phyloP scores from a whole-genome alignment of 1,284 basidiomycete species.

The Ustilago nuda region DNA sequence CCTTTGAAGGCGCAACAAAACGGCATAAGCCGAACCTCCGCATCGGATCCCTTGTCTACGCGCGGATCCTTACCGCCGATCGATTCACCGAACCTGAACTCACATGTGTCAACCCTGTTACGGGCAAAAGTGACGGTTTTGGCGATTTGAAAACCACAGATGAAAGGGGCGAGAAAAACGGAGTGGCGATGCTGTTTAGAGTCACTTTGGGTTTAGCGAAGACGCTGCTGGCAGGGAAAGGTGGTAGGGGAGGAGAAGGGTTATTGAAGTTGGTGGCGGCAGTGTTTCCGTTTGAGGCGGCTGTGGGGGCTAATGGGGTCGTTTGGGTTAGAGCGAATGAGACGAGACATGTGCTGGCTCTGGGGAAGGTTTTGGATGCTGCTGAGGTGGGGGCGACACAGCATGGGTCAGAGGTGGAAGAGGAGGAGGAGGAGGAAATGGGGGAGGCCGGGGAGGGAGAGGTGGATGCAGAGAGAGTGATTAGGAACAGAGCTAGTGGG shows the following conservation, averaged over 20 bases:
- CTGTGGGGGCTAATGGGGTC: conserved; percentile 62
- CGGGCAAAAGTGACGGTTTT: conserved; percentile 62
- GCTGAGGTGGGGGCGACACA: conserved; percentile 27
- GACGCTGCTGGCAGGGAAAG: conserved; percentile 21
- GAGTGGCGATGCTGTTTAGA: conserved; percentile 43
- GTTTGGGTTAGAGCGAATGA: conserved; percentile 59
- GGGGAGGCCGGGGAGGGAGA: conserved; percentile 2
- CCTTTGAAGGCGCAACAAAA: conserved; percentile 68
- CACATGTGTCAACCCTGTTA: conserved; percentile 62
- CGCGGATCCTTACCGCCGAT: conserved; percentile 54
- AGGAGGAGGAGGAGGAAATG: background rate
- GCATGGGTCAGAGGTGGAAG: background rate
- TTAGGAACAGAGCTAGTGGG: conserved; percentile 25
- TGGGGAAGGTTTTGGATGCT: conserved; percentile 51
- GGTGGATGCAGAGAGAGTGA: conserved; percentile 27
- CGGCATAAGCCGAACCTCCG: conserved; percentile 64
- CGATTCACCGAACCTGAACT: conserved; percentile 64
- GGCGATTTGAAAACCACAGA: conserved; percentile 61
- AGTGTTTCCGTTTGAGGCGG: conserved; percentile 66
- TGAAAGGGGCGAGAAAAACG: conserved; percentile 37
- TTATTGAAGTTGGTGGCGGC: conserved; percentile 51
- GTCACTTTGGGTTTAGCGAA: conserved; percentile 43
- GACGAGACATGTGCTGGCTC: conserved; percentile 54
- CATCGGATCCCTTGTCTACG: conserved; percentile 65
- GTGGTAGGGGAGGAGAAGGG: conserved; percentile 43